These are phyloP conservation scores for Chlorella sorokiniana DNA, from an alignment of 139 green algal genomes.

Conservation along the genomic window DNA sequence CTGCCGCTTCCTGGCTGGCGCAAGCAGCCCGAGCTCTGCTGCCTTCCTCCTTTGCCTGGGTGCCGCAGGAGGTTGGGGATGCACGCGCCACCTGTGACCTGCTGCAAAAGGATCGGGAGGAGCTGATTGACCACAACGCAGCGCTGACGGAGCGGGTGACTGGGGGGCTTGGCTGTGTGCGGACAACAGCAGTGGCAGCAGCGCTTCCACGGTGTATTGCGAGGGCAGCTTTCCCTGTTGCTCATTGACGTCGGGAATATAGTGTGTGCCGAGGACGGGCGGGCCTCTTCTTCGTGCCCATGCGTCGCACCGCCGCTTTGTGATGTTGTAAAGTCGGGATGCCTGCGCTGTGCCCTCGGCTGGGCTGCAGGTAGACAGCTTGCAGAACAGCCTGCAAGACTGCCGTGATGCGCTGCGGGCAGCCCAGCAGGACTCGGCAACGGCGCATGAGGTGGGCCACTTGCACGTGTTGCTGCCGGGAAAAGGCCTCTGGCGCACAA, in stretches of 20 bases:
- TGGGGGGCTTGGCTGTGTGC: not conserved
- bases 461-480: too few relatives aligned
- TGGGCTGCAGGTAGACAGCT: not conserved
- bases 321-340: too few relatives aligned
- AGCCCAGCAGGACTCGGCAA: not conserved
- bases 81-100: constrained; percentile 22
- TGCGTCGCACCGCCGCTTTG: not conserved
- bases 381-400: not conserved
- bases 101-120: constrained; percentile 28
- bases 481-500: not conserved
- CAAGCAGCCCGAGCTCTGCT: not conserved
- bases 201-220: not conserved
- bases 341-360: not conserved
- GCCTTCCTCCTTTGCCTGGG: not conserved
- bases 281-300: too few relatives aligned
- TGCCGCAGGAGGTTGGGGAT: constrained; percentile 32
- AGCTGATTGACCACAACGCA: constrained; percentile 27
- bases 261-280: too few relatives aligned
- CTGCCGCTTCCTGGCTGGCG: too few relatives aligned
- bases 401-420: not conserved
- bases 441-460: not conserved
- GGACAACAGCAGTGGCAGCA: not conserved
- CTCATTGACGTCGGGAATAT: too few relatives aligned
- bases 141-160: constrained; percentile 20
- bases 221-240: not conserved